Percentiles rank a stretch among this genome's conserved stretches.
phyloP scores from a whole-genome alignment of 176 grass and related monocot species.

The Oryza glumipatula region DNA sequence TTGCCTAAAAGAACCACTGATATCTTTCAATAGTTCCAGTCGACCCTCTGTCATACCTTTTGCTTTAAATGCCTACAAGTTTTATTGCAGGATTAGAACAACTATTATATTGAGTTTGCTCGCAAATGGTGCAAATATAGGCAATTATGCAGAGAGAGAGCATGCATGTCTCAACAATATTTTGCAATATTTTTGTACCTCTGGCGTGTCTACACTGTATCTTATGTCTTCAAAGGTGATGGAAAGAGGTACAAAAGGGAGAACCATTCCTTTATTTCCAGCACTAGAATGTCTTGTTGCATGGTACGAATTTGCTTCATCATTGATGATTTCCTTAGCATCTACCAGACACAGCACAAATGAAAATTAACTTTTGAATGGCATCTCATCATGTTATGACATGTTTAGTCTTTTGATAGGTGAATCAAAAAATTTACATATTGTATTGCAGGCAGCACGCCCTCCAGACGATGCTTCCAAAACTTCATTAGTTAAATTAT shows the following conservation, averaged over 20 bases:
- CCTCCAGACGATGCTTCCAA: conserved; percentile 43
- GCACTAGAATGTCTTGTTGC: conserved; percentile 41
- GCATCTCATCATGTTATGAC: background rate
- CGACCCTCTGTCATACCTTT: no score
- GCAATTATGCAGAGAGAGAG: background rate
- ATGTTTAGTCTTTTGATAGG: background rate
- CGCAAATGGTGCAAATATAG: no score
- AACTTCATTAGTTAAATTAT: conserved; percentile 67
- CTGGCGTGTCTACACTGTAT: conserved; percentile 82
- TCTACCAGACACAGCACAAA: conserved; percentile 37
- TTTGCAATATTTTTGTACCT: conserved; percentile 46
- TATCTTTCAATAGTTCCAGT: no score
- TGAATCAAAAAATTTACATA: conserved; percentile 42
- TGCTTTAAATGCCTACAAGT: conserved; percentile 32
- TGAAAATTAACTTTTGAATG: conserved; percentile 14
- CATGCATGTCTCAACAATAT: background rate
- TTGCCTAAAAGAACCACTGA: no score
- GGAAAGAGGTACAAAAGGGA: conserved; percentile 77
- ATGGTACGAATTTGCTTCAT: conserved; percentile 34
- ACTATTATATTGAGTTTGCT: conserved; percentile 3
- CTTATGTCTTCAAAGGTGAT: conserved; percentile 71
- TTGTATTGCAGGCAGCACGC: conserved; percentile 17
- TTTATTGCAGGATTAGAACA: conserved; percentile 2
- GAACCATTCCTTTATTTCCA: conserved; percentile 81
- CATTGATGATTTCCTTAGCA: conserved; percentile 31